These are phyloP conservation scores for Ustanciosporium gigantosporum DNA, from an alignment of 1,284 basidiomycete genomes.

Conservation along the genomic window DNA sequence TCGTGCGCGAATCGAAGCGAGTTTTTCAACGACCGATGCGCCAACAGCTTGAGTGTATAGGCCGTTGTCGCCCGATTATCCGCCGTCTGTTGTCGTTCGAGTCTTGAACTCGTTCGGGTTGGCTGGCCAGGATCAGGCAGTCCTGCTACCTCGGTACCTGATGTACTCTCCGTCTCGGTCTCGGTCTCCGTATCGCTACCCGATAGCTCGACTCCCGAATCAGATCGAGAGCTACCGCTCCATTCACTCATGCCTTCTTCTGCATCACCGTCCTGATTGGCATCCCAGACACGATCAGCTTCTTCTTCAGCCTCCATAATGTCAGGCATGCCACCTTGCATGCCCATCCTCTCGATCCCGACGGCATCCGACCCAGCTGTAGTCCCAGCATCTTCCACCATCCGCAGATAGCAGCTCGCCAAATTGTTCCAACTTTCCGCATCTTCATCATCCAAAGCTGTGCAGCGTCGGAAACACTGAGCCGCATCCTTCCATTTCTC, in stretches of 20 bases:
- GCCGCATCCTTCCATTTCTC: constrained; percentile 77
- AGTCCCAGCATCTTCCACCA: constrained; percentile 37
- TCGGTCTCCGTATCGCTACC: constrained; percentile 19
- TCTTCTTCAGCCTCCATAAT: constrained; percentile 38
- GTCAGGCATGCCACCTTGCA: constrained; percentile 21
- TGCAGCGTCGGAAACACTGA: constrained; percentile 82
- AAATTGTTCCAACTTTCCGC: constrained; percentile 98
- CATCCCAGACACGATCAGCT: constrained; percentile 33
- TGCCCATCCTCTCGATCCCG: constrained; percentile 29
- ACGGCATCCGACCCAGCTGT: constrained; percentile 13
- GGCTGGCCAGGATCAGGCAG: constrained; percentile 12
- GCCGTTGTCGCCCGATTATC: constrained; percentile 33
- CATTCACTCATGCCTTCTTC: constrained; percentile 23
- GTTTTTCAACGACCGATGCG: constrained; percentile 90
- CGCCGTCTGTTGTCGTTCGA: constrained; percentile 3
- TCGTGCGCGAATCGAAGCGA: constrained; percentile 82
- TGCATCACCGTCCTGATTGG: constrained; percentile 1
- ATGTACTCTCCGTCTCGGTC: constrained; percentile 9
- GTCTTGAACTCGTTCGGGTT: constrained; percentile 19
- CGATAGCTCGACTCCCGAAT: constrained; percentile 36
- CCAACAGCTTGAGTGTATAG: constrained; percentile 75
- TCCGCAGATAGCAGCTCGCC: constrained; percentile 82
- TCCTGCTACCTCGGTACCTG: constrained; percentile 21
- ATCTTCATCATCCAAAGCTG: constrained; percentile 90
- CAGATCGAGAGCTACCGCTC: constrained; percentile 33